Base-by-base conservation (phyloP, 179 eudicot species). In the Gypsophila paniculata region DNA sequence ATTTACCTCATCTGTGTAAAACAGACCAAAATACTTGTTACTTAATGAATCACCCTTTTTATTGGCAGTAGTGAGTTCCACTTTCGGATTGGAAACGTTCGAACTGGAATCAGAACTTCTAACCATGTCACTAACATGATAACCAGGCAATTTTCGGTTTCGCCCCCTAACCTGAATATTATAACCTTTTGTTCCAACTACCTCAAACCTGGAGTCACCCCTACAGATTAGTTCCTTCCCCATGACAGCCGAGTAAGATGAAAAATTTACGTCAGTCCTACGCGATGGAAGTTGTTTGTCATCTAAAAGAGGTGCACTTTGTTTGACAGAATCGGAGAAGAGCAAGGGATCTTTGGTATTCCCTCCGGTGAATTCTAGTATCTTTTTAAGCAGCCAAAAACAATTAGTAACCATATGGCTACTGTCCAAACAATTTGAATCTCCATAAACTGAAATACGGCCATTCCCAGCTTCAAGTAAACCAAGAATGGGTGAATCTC, bases 401-500 rank as follows among this genome's bases (percentile, higher is more conserved):
- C 99, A 94, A 77, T 94, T 88, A 55, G 97, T 91, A 63, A 94
- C 92, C 99, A 91, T 94, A 78, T 94, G 99, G 80, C 99, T 94
- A 83, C 99, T 94, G 78, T 94, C 99, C 80, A 94, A 83, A 75
- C 99, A 94, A 77, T 94, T 94, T 69, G 97, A 91, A 75, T 94
- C 99, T 53, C 97, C 99, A 66, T 91, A 94, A 19, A 94, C 95
- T 39, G 91, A 88, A 18, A 94, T 86, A 71, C 92, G 86, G 65
- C 97, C 97, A 59, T 75, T 77, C n/a, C 94, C 93, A 68, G 79
- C 74, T 69, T 85, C 96, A 74, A 88, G 10, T 66, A 93, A 82
- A 58, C 96, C 97, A 79, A 91, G 98, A 78, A 91, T 86, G 52
- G 97, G 88, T 0, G 82, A 82, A 70, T 85, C 90, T 38, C 75